Evolutionary conservation across 1,284 basidiomycete genomes (phyloP).

Genomic region (Puccinia coronata): DNA sequence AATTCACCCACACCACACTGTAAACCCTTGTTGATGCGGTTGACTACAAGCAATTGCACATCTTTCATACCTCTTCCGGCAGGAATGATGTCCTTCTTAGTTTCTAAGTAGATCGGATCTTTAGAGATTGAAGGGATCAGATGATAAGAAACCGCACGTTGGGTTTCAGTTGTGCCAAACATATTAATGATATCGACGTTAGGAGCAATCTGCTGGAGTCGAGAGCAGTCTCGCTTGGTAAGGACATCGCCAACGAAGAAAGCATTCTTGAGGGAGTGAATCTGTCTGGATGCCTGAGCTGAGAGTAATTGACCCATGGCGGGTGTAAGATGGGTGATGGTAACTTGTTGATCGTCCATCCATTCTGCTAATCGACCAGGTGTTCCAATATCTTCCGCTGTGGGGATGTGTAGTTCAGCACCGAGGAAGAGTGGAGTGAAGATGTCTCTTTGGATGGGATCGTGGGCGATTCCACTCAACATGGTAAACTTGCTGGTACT

Average conservation of each 20-base stretch:
- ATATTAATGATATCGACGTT: constrained; percentile 98
- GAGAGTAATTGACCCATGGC: constrained; percentile 99
- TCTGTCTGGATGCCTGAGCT: constrained; percentile 86
- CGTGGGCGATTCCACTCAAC: constrained; percentile 98
- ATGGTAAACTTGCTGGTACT: constrained; percentile 88
- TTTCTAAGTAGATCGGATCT: constrained; percentile 86
- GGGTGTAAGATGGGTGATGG: constrained; percentile 93
- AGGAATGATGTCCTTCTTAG: constrained; percentile 97
- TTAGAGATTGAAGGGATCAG: constrained; percentile 80
- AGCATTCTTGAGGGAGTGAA: constrained; percentile 81
- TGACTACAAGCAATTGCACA: constrained; percentile 95
- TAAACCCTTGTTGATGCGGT: constrained; percentile 82
- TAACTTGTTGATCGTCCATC: constrained; percentile 90
- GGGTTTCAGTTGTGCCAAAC: constrained; percentile 99
- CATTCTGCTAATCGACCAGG: constrained; percentile 95
- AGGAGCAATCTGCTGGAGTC: constrained; percentile 86
- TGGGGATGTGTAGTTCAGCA: constrained; percentile 91
- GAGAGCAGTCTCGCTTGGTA: constrained; percentile 95
- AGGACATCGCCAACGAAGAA: constrained; percentile 99
- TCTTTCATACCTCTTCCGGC: constrained; percentile 97
- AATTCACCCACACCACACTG: constrained; percentile 95
- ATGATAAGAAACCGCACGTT: constrained; percentile 97
- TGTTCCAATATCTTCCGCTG: constrained; percentile 94
- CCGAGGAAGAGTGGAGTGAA: constrained; percentile 99
- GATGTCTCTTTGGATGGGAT: constrained; percentile 99